phyloP scores from a whole-genome alignment of 495 filamentous ascomycete species.

The Viridothelium virens region DNA sequence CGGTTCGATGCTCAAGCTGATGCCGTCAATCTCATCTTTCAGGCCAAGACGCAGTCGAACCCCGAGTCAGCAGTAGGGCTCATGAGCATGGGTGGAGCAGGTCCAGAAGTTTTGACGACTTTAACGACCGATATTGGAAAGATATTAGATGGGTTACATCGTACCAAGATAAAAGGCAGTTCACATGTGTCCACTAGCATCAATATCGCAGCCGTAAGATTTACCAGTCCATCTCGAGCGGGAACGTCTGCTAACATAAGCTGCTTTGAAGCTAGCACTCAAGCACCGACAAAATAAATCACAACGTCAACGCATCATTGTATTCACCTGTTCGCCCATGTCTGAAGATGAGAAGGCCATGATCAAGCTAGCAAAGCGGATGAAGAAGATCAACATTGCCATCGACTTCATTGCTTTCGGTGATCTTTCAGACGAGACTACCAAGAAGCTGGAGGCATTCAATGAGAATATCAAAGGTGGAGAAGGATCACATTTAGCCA shows the following conservation, averaged over 20 bases:
- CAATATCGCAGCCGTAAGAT: conserved; percentile 82
- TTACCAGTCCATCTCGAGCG: neutral
- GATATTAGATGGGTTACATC: conserved; percentile 85
- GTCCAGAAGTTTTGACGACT: conserved; percentile 91
- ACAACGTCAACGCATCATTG: conserved; percentile 88
- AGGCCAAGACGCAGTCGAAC: conserved; percentile 85
- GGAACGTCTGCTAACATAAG: conserved; percentile 13
- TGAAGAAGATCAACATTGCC: conserved; percentile 92
- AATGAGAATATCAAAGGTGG: conserved; percentile 82
- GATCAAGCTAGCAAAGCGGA: conserved; percentile 86
- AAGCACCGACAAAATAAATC: conserved; percentile 97
- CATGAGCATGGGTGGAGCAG: conserved; percentile 98
- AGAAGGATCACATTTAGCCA: conserved; percentile 82
- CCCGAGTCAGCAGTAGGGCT: conserved; percentile 94
- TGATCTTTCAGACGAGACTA: conserved; percentile 81
- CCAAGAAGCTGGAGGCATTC: conserved; percentile 86
- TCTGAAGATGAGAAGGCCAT: conserved; percentile 80
- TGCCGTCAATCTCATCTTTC: conserved; percentile 89
- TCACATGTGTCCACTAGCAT: conserved; percentile 85
- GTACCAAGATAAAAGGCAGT: conserved; percentile 84
- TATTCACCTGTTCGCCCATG: conserved; percentile 89
- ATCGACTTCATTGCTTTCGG: conserved; percentile 94
- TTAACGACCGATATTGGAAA: conserved; percentile 92
- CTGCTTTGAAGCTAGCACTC: conserved; percentile 64
- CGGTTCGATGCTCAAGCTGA: conserved; percentile 93